Evolutionary conservation across 148 eudicot genomes (phyloP), one percentile per base, ranked within the genome.

Genomic region (Heliosperma pusillum): DNA sequence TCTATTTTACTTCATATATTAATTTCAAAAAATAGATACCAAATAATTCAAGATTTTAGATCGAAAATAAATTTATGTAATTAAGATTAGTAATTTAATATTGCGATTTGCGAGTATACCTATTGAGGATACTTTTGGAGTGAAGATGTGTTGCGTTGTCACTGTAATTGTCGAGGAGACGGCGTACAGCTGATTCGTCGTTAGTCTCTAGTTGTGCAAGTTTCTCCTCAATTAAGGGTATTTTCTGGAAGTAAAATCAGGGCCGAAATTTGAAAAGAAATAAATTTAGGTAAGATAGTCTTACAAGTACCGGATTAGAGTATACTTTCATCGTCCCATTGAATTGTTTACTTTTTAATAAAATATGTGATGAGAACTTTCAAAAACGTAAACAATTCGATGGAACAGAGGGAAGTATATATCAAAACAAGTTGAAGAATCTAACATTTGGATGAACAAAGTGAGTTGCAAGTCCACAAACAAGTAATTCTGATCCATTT

Each of bases 181-280:
- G 30, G 7, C 30, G 20, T 20, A 75, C 33, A 11, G 45, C 27
- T 7, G 72, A 65, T 21, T 59, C 52, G 40, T 66, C 56, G 24
- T 67, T 67, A 66, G 64, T 66, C 47, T 66, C 66, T 5, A 75
- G 30, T 7, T 64, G 65, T 30, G 50, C 72, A 36, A 66, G 71
- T 53, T 75, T 67, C 17, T 75, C 52, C 65, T 75, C 78, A 22
- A 75, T 75, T 60, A 67, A 30, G 3, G 78, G 65, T 22, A 75
- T 56, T 53, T 47, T 36, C 78, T 75, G 78, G 26, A 42, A 36
- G 29, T 0, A 10, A 66, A 24, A 40, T 16, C 50, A 40, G 36
- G 15, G 15, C 66, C 27, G 50, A 3, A 33, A 1, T 3, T 33
- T 6, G 36, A 6, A 33, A 33, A 33, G 36, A n/a, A n/a, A n/a